Evolutionary conservation across 495 filamentous ascomycete genomes (phyloP), one percentile per base, ranked within the genome.

Genomic region (Lophiotrema nucula): DNA sequence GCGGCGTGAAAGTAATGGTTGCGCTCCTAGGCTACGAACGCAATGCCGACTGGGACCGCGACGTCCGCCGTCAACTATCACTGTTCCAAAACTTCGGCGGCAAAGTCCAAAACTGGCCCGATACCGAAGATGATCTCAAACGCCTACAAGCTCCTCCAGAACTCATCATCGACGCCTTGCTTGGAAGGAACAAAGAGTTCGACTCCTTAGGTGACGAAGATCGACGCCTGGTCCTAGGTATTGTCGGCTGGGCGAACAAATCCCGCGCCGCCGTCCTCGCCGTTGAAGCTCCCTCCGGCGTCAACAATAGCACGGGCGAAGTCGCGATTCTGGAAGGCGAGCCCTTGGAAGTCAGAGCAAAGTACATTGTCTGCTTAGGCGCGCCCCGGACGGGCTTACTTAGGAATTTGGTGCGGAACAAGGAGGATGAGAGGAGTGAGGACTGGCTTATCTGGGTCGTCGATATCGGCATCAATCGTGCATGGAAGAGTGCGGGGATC

Each of bases 181-280:
- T 98, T 2, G 89, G 89, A 18, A 84, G 90, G 48, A 88, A 92
- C 47, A 78, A 89, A 41, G 82, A 84, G 8, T 95, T 95, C 63
- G 89, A 96, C 35, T 88, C 92, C 50, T 76, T 96, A 24, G 77
- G 87, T 19, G 87, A 82, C 10, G 87, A 88, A 37, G 89, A 96
- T 59, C 89, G 92, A 68, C 87, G 84, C 0, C 84, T 83, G 2
- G 89, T 88, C 2, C 90, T 88, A 62, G 86, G 90, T 58, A 79
- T 95, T 53, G 89, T 95, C 57, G 82, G 86, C 35, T 96, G 90
- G 88, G 84, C 88, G 4, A 97, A 96, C 65, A 80, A 88, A 45
- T 86, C 82, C 70, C 88, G 88, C 60, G 82, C 88, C 1, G 80
- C 79, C 21, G 84, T 92, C 0, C 70, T 98, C 26, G 86, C 90